Base-by-base conservation (phyloP, 1,284 basidiomycete species). In the Hemileia vastatrix region DNA sequence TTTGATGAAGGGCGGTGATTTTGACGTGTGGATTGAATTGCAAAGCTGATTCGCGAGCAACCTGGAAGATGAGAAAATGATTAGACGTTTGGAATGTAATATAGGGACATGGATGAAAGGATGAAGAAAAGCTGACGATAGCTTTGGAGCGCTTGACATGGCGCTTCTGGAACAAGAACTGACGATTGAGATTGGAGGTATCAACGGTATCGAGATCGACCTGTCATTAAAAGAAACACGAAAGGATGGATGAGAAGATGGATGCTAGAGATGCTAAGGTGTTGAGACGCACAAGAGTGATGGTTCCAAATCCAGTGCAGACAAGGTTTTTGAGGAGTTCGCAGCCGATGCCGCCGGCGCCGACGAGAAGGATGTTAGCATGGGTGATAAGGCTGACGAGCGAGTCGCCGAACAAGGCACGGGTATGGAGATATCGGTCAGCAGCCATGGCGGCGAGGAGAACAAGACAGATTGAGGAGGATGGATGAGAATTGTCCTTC, bases 201-300 rank as follows among this genome's bases (percentile, higher is more conserved):
- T 99, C 95, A 77, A 98, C 98, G 5, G 94, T 98, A 78, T 99
- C 95, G 65, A 99, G 81, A 78, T 98, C 95, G 67, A 99, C 82
- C 70, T 60, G 44, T 21, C 40, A 92, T 79, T 43, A 9, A 43
- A 47, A 32, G 18, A n/a, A 15, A 13, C 32, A 11, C 1, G 18
- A 45, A 24, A 18, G 48, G 4, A 8, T 13, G 44, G 15, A 19
- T 13, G 43, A 23, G 23, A 18, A 32, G 32, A 48, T 44, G 50
- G 18, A 52, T 51, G 53, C 52, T 21, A 33, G 19, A 5, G 49
- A 1, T 27, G n/a, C 3, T 18, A 4, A 2, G 9, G 32, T 33
- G 5, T 23, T 15, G 2, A 32, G 45, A 33, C 50, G 45, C 9
- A 80, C 79, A 57, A 82, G 79, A 0, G 94, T 93, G 67, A 97